phyloP scores from a whole-genome alignment of 768 basidiomycete species.

The Amanita pseudoporphyria region DNA sequence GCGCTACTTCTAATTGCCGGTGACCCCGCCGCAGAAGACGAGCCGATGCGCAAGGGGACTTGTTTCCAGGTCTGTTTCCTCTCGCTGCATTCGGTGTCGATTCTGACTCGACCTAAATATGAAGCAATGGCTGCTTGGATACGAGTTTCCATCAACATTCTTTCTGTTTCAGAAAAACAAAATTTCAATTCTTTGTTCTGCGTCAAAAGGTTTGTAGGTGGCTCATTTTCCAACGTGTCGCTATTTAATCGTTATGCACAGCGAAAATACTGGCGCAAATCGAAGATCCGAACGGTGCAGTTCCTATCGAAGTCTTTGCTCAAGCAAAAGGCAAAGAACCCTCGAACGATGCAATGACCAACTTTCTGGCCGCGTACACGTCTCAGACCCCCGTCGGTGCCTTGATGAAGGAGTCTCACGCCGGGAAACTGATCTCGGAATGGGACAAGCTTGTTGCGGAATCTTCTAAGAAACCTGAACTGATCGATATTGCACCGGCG shows the following conservation, averaged over 20 bases:
- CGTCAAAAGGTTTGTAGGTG: slow-evolving; percentile 65
- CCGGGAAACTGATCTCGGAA: slow-evolving; percentile 80
- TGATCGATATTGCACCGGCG: slow-evolving; percentile 69
- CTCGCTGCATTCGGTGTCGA: slow-evolving; percentile 7
- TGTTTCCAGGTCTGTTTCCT: slow-evolving; percentile 69
- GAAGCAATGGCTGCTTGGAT: slow-evolving; percentile 94
- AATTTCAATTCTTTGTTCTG: slow-evolving; percentile 74
- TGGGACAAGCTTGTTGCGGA: slow-evolving; percentile 64
- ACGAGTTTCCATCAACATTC: slow-evolving; percentile 94
- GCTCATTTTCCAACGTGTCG: background rate
- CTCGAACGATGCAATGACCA: slow-evolving; percentile 62
- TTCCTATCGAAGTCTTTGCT: slow-evolving; percentile 68
- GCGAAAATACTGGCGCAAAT: slow-evolving; percentile 85
- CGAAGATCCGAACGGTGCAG: slow-evolving; percentile 38
- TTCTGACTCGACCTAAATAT: slow-evolving; percentile 8
- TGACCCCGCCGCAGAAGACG: slow-evolving; percentile 77
- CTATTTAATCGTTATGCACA: slow-evolving; percentile 20
- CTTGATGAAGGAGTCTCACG: slow-evolving; percentile 73
- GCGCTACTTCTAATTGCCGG: slow-evolving; percentile 67
- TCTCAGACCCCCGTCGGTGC: slow-evolving; percentile 59
- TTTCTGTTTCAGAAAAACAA: slow-evolving; percentile 74
- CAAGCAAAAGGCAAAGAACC: slow-evolving; percentile 77
- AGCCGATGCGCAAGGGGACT: slow-evolving; percentile 83
- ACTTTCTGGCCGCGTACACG: slow-evolving; percentile 55
- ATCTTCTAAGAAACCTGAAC: slow-evolving; percentile 53